These are phyloP conservation scores for Dryas integrifolia DNA, from an alignment of 331 rosid species.

Conservation along the genomic window DNA sequence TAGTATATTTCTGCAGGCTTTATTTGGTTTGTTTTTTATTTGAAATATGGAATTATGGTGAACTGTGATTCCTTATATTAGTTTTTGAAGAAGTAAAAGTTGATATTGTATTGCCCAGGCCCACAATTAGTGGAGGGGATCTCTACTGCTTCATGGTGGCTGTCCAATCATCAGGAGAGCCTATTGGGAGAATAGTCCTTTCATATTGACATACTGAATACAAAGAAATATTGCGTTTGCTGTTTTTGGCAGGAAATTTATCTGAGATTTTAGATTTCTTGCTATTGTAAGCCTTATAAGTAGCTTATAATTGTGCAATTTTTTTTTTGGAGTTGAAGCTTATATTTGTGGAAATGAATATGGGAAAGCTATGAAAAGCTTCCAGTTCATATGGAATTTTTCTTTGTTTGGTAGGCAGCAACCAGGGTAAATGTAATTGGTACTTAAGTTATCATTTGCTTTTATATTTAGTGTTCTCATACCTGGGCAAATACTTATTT, in stretches of 20 bases:
- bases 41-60: conserved; percentile 24
- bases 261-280: not conserved
- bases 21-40: conserved; percentile 10
- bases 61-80: conserved; percentile 10
- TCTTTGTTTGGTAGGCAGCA: not conserved
- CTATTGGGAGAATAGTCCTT: conserved; percentile 28
- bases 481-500: not conserved
- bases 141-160: conserved; percentile 31
- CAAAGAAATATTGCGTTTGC: not conserved
- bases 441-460: not conserved
- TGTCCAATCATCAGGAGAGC: conserved; percentile 34
- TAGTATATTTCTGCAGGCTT: conserved; percentile 11
- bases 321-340: not conserved
- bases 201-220: conserved; percentile 4
- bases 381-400: not conserved
- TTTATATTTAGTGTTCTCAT: conserved; percentile 4
- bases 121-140: conserved; percentile 30
- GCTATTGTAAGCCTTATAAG: not conserved
- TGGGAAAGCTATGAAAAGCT: not conserved
- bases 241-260: not conserved
- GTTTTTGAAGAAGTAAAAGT: conserved; percentile 12
- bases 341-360: not conserved
- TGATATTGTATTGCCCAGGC: conserved; percentile 37
- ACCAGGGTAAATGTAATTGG: not conserved
- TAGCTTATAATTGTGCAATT: not conserved